Evolutionary conservation across 192 early-diverging fungal species (phyloP).

Genomic region (Geranomyces variabilis): DNA sequence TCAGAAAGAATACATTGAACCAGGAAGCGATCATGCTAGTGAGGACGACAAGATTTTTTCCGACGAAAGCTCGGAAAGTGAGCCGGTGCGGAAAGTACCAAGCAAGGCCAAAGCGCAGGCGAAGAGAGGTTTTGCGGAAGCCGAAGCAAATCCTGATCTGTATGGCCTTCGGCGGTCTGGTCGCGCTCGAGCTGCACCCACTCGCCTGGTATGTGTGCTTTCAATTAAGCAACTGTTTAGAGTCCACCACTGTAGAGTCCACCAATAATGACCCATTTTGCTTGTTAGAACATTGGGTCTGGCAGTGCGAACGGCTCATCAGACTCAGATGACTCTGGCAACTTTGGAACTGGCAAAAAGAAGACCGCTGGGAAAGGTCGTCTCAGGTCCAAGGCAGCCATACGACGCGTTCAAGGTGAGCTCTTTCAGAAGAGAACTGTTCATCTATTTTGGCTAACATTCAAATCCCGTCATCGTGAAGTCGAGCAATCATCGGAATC

Average conservation of each 20-base stretch:
- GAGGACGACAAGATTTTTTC: conserved; percentile 11
- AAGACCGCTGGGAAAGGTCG: conserved; percentile 7
- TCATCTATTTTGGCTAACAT: not conserved
- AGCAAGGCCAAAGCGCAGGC: not conserved
- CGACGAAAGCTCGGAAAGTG: conserved; percentile 8
- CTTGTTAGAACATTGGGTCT: not conserved
- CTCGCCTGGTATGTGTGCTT: conserved; percentile 1
- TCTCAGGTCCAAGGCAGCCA: not conserved
- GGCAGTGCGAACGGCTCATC: not conserved
- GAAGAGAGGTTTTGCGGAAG: conserved; percentile 21
- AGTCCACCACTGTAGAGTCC: no score
- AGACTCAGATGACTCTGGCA: conserved; percentile 17
- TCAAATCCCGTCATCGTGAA: conserved; percentile 6
- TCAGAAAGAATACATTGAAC: not conserved
- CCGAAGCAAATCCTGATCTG: conserved; percentile 29
- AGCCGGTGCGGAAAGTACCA: not conserved
- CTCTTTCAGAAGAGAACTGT: not conserved
- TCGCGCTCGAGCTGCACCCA: conserved; percentile 17
- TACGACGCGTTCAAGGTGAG: not conserved
- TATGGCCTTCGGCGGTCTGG: conserved; percentile 32
- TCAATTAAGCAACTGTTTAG: no score
- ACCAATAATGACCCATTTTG: not conserved
- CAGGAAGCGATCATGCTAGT: not conserved
- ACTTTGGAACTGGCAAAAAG: not conserved
- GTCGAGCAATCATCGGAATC: not conserved